Evolutionary conservation across 208 protist species (phyloP).

Genomic region (Leptomonas pyrrhocoris): DNA sequence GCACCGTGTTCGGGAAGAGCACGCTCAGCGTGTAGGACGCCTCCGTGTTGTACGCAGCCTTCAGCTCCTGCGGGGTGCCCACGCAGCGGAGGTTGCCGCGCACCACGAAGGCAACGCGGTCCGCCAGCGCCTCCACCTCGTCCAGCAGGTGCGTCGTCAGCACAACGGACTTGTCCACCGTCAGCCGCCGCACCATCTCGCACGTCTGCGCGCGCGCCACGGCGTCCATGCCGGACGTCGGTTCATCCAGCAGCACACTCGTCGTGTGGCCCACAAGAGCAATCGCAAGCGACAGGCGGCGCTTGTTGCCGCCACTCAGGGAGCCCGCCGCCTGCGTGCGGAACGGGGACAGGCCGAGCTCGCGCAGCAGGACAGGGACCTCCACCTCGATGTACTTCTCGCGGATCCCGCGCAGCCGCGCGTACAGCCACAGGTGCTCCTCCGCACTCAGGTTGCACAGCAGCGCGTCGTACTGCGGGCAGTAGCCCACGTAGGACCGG

Average conservation of each 20-base stretch:
- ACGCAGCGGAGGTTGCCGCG: conserved; percentile 87
- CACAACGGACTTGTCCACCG: conserved; percentile 60
- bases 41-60: conserved; percentile 46
- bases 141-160: conserved; percentile 91
- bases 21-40: conserved; percentile 57
- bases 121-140: conserved; percentile 84
- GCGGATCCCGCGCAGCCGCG: conserved; percentile 61
- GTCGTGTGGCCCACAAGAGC: conserved; percentile 87
- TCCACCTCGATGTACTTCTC: conserved; percentile 50
- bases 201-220: conserved; percentile 77
- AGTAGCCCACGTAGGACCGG: conserved; percentile 91
- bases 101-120: conserved; percentile 89
- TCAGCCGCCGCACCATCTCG: conserved; percentile 71
- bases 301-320: conserved; percentile 89
- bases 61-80: conserved; percentile 75
- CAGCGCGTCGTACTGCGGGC: conserved; percentile 95
- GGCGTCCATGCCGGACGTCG: conserved; percentile 90
- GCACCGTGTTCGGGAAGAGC: conserved; percentile 46
- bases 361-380: conserved; percentile 48
- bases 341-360: conserved; percentile 54
- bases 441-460: conserved; percentile 87
- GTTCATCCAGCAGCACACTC: conserved; percentile 89
- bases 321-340: conserved; percentile 44
- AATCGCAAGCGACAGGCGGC: conserved; percentile 87
- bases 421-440: conserved; percentile 94